Conservation (phyloP, 768 basidiomycete species). For the Rhizopogon sp. region DNA sequence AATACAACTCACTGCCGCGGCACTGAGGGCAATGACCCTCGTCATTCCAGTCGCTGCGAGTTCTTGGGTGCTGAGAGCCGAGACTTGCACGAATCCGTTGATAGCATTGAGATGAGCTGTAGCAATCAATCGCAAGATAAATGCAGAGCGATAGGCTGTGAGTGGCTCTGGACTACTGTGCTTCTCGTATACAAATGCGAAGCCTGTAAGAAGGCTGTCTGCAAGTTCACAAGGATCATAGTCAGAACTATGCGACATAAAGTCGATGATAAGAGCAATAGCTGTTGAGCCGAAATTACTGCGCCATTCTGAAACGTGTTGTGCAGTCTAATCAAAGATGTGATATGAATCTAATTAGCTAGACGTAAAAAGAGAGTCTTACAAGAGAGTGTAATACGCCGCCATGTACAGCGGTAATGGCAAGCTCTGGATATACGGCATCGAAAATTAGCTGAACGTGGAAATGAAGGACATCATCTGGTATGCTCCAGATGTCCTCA, state of each 20-base stretch:
- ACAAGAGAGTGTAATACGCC: neutral
- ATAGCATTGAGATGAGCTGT: neutral
- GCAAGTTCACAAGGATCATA: neutral
- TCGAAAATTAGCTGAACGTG: neutral
- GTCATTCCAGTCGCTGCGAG: neutral
- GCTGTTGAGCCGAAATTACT: slow-evolving; percentile 4
- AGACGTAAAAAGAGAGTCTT: neutral
- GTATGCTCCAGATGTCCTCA: neutral
- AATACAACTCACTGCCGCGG: neutral
- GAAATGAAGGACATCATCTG: neutral
- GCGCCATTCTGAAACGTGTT: slow-evolving; percentile 1
- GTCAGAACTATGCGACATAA: neutral
- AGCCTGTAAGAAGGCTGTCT: neutral
- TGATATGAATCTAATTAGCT: neutral
- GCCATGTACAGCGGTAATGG: neutral
- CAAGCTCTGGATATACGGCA: neutral
- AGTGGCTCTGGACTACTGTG: neutral
- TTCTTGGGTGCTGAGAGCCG: neutral
- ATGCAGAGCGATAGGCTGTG: neutral
- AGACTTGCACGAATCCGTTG: neutral
- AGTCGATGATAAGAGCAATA: neutral
- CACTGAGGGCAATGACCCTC: neutral
- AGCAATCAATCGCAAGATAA: neutral
- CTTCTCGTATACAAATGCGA: neutral
- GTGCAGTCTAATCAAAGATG: neutral